phyloP scores from a whole-genome alignment of 2,329 filamentous ascomycete genomes.

The Alternaria burnsii region DNA sequence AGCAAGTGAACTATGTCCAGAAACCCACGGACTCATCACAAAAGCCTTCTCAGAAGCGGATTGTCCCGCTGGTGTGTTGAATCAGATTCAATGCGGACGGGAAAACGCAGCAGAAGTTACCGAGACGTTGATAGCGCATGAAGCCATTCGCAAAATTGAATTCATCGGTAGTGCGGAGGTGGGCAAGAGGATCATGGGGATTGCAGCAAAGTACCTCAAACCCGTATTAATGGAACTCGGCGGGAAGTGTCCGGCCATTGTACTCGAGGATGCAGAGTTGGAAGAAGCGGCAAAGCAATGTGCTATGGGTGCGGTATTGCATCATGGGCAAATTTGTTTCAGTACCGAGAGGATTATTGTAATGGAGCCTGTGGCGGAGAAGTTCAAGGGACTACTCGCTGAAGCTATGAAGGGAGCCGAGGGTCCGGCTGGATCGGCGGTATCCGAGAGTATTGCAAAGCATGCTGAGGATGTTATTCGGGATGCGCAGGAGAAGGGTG shows the following conservation, averaged over 20 bases:
- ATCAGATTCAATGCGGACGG: constrained; percentile 68
- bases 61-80: constrained; percentile 75
- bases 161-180: constrained; percentile 80
- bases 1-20: constrained; percentile 39
- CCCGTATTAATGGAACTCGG: constrained; percentile 81
- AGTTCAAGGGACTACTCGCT: constrained; percentile 59
- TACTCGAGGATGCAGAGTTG: constrained; percentile 77
- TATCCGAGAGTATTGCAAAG: constrained; percentile 38
- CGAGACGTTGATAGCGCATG: constrained; percentile 72
- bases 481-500: constrained; percentile 59
- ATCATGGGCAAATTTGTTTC: constrained; percentile 81
- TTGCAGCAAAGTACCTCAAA: constrained; percentile 77
- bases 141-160: constrained; percentile 72
- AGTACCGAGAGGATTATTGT: constrained; percentile 77
- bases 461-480: constrained; percentile 55
- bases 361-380: constrained; percentile 60
- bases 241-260: constrained; percentile 79
- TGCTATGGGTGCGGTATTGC: constrained; percentile 27
- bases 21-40: constrained; percentile 29
- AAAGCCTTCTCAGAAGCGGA: constrained; percentile 64
- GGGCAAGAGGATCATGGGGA: constrained; percentile 71
- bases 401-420: constrained; percentile 54
- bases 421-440: constrained; percentile 45
- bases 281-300: constrained; percentile 31
- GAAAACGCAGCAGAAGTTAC: constrained; percentile 70